Evolutionary conservation across 352 stramenopile genomes (phyloP).

Genomic region (Globisporangium rhizosaccharum): DNA sequence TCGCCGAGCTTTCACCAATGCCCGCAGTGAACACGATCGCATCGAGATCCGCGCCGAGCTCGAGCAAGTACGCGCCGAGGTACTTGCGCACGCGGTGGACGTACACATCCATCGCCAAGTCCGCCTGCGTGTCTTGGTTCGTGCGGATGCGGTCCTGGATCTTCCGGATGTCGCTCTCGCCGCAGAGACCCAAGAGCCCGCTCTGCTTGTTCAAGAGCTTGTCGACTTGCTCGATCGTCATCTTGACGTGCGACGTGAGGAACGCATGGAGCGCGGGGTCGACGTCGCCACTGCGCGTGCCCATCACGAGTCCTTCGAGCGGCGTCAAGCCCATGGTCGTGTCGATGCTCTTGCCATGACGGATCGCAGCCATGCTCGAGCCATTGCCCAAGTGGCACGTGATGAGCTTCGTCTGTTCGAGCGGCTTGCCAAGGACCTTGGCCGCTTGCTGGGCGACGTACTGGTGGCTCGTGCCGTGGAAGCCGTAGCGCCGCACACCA

Average conservation of each 20-base stretch:
- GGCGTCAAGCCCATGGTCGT: constrained; percentile 90
- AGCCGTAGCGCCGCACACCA: constrained; percentile 85
- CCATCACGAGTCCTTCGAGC: constrained; percentile 87
- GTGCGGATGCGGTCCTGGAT: constrained; percentile 60
- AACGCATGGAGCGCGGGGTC: constrained; percentile 83
- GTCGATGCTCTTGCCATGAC: constrained; percentile 74
- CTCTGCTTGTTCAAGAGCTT: constrained; percentile 89
- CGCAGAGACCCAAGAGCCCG: constrained; percentile 75
- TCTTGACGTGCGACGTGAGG: constrained; percentile 53
- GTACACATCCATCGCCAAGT: constrained; percentile 81
- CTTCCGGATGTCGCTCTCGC: constrained; percentile 78
- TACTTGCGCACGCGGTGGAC: constrained; percentile 86
- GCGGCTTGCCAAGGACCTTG: constrained; percentile 43
- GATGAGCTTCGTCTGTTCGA: constrained; percentile 65
- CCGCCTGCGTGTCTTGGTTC: constrained; percentile 42
- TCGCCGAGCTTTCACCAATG: constrained; percentile 82
- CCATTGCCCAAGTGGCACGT: constrained; percentile 88
- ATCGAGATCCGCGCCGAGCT: constrained; percentile 63
- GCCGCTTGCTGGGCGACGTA: constrained; percentile 79
- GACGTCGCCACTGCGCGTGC: constrained; percentile 81
- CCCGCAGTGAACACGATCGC: constrained; percentile 88
- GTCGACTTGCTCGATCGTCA: constrained; percentile 76
- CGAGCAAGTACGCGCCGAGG: constrained; percentile 73
- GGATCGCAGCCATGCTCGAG: constrained; percentile 76
- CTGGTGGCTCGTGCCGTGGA: constrained; percentile 87